Evolutionary conservation across 1,284 basidiomycete genomes (phyloP).

Genomic region (Tausonia pullulans): DNA sequence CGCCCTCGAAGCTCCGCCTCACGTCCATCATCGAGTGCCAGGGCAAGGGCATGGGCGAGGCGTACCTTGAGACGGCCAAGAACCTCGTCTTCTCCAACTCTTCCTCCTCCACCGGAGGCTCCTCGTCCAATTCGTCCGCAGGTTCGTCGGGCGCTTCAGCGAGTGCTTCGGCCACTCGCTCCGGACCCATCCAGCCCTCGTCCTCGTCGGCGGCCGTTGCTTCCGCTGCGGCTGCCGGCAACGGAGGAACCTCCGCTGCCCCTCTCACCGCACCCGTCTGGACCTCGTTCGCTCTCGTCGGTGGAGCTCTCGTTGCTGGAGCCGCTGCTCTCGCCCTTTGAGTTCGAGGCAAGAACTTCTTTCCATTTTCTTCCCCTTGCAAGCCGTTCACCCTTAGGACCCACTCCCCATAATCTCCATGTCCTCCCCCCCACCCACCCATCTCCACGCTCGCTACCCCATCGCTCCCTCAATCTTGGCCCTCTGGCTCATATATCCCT

Average conservation of each 20-base stretch:
- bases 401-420: too few relatives aligned
- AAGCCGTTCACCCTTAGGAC: too few relatives aligned
- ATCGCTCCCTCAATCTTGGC: too few relatives aligned
- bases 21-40: conserved; percentile 54
- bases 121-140: neutral
- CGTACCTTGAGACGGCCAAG: conserved; percentile 35
- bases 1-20: conserved; percentile 44
- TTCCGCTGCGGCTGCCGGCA: neutral
- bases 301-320: neutral
- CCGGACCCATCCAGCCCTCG: too few relatives aligned
- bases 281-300: neutral
- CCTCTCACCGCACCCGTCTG: neutral
- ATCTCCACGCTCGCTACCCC: too few relatives aligned
- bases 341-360: too few relatives aligned
- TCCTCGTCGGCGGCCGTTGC: neutral
- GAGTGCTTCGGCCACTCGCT: neutral
- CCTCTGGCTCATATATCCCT: too few relatives aligned
- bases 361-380: too few relatives aligned
- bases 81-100: conserved; percentile 14
- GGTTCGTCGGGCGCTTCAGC: neutral
- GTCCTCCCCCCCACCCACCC: too few relatives aligned
- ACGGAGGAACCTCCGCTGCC: neutral
- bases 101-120: neutral
- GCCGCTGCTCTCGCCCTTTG: too few relatives aligned
- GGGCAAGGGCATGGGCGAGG: conserved; percentile 40